phyloP scores from a whole-genome alignment of 2,329 filamentous ascomycete genomes.

The Microdochium paspali region DNA sequence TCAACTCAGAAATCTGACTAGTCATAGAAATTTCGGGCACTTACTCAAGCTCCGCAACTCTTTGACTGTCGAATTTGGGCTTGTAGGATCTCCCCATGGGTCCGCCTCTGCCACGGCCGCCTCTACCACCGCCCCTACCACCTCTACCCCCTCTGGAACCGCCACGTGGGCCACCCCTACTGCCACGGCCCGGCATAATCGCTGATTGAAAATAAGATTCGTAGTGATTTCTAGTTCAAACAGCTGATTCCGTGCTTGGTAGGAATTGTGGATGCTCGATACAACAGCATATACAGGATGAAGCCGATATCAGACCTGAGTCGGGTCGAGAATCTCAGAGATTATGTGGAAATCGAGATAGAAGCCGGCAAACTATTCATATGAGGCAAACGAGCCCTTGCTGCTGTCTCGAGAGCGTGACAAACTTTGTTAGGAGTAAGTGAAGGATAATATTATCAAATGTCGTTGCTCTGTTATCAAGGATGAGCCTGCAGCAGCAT shows the following conservation, averaged over 20 bases:
- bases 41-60: conserved; percentile 35
- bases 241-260: too few species aligned
- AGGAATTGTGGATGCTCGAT: too few species aligned
- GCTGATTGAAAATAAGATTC: too few species aligned
- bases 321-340: too few species aligned
- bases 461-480: background rate
- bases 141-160: conserved; percentile 17
- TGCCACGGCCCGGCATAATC: background rate
- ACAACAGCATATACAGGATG: too few species aligned
- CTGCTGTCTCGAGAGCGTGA: too few species aligned
- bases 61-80: conserved; percentile 33
- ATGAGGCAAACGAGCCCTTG: too few species aligned
- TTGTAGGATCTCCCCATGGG: conserved; percentile 18
- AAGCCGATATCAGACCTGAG: too few species aligned
- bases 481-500: background rate
- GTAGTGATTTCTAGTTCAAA: too few species aligned
- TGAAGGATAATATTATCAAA: background rate
- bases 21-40: conserved; percentile 8
- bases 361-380: too few species aligned
- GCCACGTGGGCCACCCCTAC: background rate
- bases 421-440: too few species aligned
- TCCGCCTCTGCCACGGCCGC: conserved; percentile 14
- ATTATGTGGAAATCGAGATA: too few species aligned
- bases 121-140: conserved; percentile 17
- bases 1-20: background rate